Conservation (phyloP, 768 basidiomycete species). For the Kockovaella imperatae region DNA sequence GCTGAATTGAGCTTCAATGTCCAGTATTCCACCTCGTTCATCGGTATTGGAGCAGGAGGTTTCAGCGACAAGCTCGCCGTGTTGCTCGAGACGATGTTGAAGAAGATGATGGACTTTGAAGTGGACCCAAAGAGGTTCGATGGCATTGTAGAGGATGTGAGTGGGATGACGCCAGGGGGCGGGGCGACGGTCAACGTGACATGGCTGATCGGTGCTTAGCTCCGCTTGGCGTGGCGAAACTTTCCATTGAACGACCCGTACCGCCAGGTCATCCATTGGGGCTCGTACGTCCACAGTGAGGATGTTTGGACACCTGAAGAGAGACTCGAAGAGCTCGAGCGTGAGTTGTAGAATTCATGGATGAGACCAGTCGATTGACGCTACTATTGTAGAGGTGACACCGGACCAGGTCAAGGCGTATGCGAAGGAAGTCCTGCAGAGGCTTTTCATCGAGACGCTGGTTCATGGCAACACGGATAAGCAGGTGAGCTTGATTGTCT, state of each 20-base stretch:
- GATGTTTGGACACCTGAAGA: constrained; percentile 69
- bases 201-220: constrained; percentile 2
- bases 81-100: constrained; percentile 63
- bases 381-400: constrained; percentile 55
- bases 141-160: constrained; percentile 76
- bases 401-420: constrained; percentile 63
- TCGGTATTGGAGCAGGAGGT: constrained; percentile 64
- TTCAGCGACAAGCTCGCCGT: constrained; percentile 85
- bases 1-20: constrained; percentile 77
- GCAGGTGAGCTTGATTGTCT: constrained; percentile 53
- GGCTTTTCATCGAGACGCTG: constrained; percentile 63
- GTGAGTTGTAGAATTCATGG: constrained; percentile 49
- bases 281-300: constrained; percentile 60
- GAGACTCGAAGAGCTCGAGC: constrained; percentile 61
- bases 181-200: neutral
- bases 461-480: constrained; percentile 77
- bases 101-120: constrained; percentile 58
- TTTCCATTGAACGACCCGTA: constrained; percentile 77
- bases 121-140: constrained; percentile 65
- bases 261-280: constrained; percentile 63
- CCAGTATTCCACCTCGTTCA: constrained; percentile 56
- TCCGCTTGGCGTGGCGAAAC: constrained; percentile 72
- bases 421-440: constrained; percentile 54
- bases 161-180: too few relatives aligned
- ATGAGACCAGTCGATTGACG: neutral